Evolutionary conservation across 1,284 basidiomycete species (phyloP).

Genomic region (Leucoagaricus sp.): DNA sequence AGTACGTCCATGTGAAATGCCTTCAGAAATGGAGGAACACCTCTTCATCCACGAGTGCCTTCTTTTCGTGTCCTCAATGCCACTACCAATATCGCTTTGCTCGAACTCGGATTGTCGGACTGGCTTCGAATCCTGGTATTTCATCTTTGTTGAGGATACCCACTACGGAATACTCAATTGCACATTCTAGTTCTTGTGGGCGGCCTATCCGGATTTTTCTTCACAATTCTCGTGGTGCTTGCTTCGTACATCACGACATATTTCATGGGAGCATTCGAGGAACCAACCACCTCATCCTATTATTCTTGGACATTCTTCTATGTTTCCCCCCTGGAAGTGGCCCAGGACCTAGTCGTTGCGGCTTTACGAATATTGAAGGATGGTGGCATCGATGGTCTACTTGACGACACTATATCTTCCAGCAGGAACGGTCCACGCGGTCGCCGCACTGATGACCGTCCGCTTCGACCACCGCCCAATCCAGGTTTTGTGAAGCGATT

Average conservation of each 20-base stretch:
- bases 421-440: conserved; percentile 18
- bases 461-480: conserved; percentile 23
- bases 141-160: no score
- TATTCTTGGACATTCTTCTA: conserved; percentile 49
- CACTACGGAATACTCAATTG: no score
- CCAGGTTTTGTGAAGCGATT: conserved; percentile 56
- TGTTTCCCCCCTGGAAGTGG: conserved; percentile 58
- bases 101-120: conserved; percentile 63
- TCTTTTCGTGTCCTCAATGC: conserved; percentile 77
- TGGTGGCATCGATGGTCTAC: conserved; percentile 43
- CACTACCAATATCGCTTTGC: conserved; percentile 73
- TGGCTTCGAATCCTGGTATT: conserved; percentile 74
- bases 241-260: conserved; percentile 74
- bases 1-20: conserved; percentile 79
- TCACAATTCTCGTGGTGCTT: conserved; percentile 65
- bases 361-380: conserved; percentile 67
- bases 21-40: conserved; percentile 71
- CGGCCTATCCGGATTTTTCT: conserved; percentile 62
- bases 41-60: conserved; percentile 57
- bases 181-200: conserved; percentile 73
- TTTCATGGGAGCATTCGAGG: conserved; percentile 58
- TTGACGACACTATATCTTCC: conserved; percentile 38
- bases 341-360: conserved; percentile 62
- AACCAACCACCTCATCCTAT: conserved; percentile 36
- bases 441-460: conserved; percentile 14